These are phyloP conservation scores for Hyphopichia pseudoburtonii DNA, from an alignment of 1,139 yeast species.

Conservation along the genomic window DNA sequence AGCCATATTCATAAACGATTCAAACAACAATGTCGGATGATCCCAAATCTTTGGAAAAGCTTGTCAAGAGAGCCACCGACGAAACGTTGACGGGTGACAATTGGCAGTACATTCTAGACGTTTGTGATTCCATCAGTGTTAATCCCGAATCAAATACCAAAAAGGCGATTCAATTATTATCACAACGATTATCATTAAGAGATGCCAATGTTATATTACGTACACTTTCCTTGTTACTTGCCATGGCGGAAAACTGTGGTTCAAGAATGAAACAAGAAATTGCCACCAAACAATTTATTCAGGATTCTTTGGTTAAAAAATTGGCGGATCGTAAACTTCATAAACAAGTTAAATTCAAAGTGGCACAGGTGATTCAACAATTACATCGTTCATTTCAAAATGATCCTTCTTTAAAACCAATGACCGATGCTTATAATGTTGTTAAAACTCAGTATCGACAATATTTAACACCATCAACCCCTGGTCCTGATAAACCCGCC, in stretches of 20 bases:
- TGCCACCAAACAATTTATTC: constrained; percentile 68
- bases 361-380: constrained; percentile 69
- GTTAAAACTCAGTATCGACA: constrained; percentile 45
- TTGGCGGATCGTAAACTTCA: constrained; percentile 63
- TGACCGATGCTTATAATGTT: constrained; percentile 59
- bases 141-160: constrained; percentile 66
- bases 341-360: constrained; percentile 60
- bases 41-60: constrained; percentile 13
- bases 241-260: constrained; percentile 93
- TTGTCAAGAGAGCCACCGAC: constrained; percentile 71
- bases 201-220: constrained; percentile 84
- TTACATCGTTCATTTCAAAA: constrained; percentile 54
- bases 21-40: too few species aligned
- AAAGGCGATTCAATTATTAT: constrained; percentile 51
- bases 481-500: constrained; percentile 59
- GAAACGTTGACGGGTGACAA: constrained; percentile 79
- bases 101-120: constrained; percentile 81
- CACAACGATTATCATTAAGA: constrained; percentile 52
- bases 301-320: constrained; percentile 49
- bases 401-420: constrained; percentile 75
- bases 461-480: constrained; percentile 26
- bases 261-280: constrained; percentile 80
- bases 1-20: too few species aligned
- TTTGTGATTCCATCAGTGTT: constrained; percentile 73
- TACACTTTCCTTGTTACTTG: constrained; percentile 65